phyloP scores from a whole-genome alignment of 768 basidiomycete genomes.

The Termitomyces sp. region DNA sequence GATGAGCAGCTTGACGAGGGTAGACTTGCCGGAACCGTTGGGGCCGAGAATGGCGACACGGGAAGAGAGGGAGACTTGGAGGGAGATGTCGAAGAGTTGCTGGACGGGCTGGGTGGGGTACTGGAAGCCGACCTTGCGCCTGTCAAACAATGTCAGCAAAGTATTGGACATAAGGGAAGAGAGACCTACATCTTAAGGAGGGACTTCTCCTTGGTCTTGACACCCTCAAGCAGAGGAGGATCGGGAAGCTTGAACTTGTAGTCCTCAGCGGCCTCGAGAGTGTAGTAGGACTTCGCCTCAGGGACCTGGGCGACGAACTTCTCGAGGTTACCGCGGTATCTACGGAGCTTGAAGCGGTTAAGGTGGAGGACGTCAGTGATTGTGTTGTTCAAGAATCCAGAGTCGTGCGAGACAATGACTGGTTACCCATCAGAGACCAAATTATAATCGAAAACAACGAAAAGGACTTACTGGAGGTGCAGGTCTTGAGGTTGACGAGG shows the following conservation, averaged over 20 bases:
- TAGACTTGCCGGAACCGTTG: constrained; percentile 98
- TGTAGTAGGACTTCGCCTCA: constrained; percentile 98
- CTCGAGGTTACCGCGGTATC: constrained; percentile 95
- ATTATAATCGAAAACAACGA: neutral
- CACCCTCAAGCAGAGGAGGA: constrained; percentile 96
- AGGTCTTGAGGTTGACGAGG: constrained; percentile 79
- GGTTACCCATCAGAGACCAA: constrained; percentile 11
- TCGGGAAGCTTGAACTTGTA: constrained; percentile 99
- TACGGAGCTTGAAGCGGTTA: constrained; percentile 96
- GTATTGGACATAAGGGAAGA: neutral
- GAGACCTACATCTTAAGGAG: constrained; percentile 78
- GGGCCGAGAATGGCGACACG: constrained; percentile 98
- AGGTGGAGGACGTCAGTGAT: constrained; percentile 97
- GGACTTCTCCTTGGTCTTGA: constrained; percentile 99
- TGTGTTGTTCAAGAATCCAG: constrained; percentile 95
- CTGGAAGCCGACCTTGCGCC: constrained; percentile 94
- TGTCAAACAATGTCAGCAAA: constrained; percentile 13
- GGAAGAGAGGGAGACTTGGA: constrained; percentile 96
- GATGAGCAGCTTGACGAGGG: constrained; percentile 94
- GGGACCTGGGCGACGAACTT: constrained; percentile 91
- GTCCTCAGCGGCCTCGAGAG: constrained; percentile 91
- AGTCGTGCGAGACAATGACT: constrained; percentile 99
- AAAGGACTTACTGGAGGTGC: constrained; percentile 77
- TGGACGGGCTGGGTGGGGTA: constrained; percentile 85
- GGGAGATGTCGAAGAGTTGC: constrained; percentile 91